Conservation (phyloP, 352 stramenopile genomes). For the Phytophthora citrophthora region DNA sequence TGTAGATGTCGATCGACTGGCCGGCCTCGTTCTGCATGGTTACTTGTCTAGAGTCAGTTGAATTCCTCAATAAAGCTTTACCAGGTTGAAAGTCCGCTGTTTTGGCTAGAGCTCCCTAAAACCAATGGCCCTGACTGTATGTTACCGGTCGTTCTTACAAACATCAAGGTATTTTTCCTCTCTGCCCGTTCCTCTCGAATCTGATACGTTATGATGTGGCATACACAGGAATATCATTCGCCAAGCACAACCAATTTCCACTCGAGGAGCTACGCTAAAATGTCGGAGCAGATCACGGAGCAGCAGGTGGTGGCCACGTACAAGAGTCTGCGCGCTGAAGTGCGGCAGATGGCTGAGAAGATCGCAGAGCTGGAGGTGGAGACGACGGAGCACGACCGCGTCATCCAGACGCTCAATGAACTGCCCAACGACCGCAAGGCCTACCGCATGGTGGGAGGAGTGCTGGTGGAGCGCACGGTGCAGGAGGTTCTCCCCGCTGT, state of each 20-base stretch:
- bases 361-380: conserved; percentile 87
- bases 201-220: conserved; percentile 12
- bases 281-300: conserved; percentile 77
- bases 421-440: conserved; percentile 85
- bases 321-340: conserved; percentile 85
- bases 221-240: conserved; percentile 12
- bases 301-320: conserved; percentile 89
- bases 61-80: conserved; percentile 54
- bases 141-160: conserved; percentile 79
- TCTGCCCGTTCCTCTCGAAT: conserved; percentile 8
- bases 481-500: conserved; percentile 95
- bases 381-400: conserved; percentile 83
- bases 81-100: background rate
- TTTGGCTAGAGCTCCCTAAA: conserved; percentile 28
- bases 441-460: conserved; percentile 96
- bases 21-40: conserved; percentile 98
- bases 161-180: conserved; percentile 33
- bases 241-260: conserved; percentile 6
- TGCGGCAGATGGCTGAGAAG: conserved; percentile 87
- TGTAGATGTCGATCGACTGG: conserved; percentile 98
- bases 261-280: conserved; percentile 24
- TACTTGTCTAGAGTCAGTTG: conserved; percentile 64
- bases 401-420: conserved; percentile 80
- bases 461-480: conserved; percentile 97
- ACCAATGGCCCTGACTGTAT: conserved; percentile 86